Evolutionary conservation across 2,329 filamentous ascomycete species (phyloP).

Genomic region (Podosphaera xanthii): DNA sequence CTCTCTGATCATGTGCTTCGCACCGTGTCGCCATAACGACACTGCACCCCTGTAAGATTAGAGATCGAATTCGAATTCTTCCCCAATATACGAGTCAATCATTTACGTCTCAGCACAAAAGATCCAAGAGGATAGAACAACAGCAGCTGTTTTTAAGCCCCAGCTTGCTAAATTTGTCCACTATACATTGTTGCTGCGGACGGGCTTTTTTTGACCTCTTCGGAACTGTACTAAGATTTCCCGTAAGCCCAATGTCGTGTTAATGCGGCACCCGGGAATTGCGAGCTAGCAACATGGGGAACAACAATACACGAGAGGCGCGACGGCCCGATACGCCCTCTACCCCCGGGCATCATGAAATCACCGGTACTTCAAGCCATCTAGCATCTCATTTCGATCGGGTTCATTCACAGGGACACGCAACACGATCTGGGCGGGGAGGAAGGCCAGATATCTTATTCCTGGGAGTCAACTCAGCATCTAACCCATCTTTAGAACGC

Average conservation of each 20-base stretch:
- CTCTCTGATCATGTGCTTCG: too few species aligned
- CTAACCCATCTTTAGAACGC: constrained; percentile 21
- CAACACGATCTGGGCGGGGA: constrained; percentile 11
- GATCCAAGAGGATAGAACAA: too few species aligned
- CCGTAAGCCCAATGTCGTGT: constrained; percentile 25
- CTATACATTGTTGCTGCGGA: too few species aligned
- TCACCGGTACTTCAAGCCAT: constrained; percentile 6
- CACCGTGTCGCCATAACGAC: too few species aligned
- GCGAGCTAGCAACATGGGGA: constrained; percentile 14
- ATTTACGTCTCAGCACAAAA: too few species aligned
- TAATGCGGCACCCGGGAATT: constrained; percentile 11
- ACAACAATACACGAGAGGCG: constrained; percentile 13
- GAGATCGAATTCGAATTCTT: too few species aligned
- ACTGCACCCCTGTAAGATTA: too few species aligned
- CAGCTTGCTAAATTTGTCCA: too few species aligned
- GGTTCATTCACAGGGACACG: constrained; percentile 7
- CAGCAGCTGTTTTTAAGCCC: too few species aligned
- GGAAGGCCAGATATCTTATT: constrained; percentile 15
- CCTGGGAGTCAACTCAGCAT: constrained; percentile 12
- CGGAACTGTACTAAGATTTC: too few species aligned
- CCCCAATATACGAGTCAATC: too few species aligned
- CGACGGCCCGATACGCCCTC: constrained; percentile 12
- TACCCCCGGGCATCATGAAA: constrained; percentile 5
- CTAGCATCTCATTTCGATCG: constrained; percentile 11
- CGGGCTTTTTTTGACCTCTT: too few species aligned